Percentiles rank a stretch among this genome's conserved stretches.
Evolutionary conservation across 2,329 filamentous ascomycete genomes (phyloP).

Genomic region (Calycina marina): DNA sequence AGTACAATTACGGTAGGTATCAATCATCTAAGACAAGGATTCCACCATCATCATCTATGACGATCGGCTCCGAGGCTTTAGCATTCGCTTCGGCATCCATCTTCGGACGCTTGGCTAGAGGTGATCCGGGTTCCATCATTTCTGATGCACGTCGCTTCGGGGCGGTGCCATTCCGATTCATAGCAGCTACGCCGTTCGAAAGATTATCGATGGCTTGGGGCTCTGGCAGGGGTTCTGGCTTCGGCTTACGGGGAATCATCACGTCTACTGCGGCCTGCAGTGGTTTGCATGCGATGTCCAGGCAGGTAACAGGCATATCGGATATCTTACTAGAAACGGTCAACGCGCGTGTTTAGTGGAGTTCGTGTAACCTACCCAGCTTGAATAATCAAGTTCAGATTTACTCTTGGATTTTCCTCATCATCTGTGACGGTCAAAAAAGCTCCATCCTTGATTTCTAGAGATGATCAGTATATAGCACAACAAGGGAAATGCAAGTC

Average conservation of each 20-base stretch:
- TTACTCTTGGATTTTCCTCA: constrained; percentile 58
- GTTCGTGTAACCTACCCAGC: constrained; percentile 36
- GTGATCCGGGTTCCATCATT: constrained; percentile 10
- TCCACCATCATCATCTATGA: constrained; percentile 33
- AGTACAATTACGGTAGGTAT: too few relatives aligned
- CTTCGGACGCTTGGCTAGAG: constrained; percentile 19
- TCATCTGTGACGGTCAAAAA: constrained; percentile 79
- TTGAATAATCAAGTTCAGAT: constrained; percentile 59
- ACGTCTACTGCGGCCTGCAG: too few relatives aligned
- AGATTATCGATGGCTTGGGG: too few relatives aligned
- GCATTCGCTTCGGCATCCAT: constrained; percentile 20
- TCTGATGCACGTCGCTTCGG: constrained; percentile 22
- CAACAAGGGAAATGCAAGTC: constrained; percentile 6
- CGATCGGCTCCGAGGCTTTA: constrained; percentile 10
- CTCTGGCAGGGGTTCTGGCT: too few relatives aligned
- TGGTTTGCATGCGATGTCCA: too few relatives aligned
- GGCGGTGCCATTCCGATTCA: constrained; percentile 4
- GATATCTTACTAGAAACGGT: too few relatives aligned
- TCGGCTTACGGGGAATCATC: too few relatives aligned
- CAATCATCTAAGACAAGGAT: constrained; percentile 55
- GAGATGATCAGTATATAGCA: background rate
- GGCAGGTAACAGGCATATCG: too few relatives aligned
- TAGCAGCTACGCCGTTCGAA: constrained; percentile 7
- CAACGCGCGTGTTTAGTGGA: too few relatives aligned
- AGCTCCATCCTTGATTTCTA: constrained; percentile 53